These are phyloP conservation scores for Dictyostelium citrinum DNA, from an alignment of 78 protist genomes.

Conservation along the genomic window DNA sequence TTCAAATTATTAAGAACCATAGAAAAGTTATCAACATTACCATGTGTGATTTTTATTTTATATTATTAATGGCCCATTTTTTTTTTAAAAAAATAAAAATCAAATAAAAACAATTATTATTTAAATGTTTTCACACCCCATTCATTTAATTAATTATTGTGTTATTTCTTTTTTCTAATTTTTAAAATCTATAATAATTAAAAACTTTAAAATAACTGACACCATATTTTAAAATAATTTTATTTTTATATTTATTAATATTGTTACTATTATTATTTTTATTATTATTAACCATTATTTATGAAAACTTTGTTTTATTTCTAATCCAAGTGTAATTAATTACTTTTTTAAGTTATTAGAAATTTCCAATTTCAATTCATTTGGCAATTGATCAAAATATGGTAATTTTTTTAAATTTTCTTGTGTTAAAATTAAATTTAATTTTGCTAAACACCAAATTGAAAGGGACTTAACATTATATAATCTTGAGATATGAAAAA, in stretches of 20 bases:
- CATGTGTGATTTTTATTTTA: background rate
- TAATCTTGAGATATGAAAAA: slow-evolving; percentile 4
- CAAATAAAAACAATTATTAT: background rate
- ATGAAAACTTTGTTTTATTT: too few relatives aligned
- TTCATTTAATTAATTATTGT: background rate
- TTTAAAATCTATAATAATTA: too few relatives aligned
- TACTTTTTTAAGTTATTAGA: background rate
- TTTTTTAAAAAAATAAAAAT: background rate
- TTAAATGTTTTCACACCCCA: background rate
- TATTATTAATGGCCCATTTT: background rate
- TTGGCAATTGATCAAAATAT: background rate
- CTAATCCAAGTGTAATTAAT: background rate
- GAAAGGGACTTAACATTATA: background rate
- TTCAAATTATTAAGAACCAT: background rate
- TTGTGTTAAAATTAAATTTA: background rate
- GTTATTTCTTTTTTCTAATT: background rate
- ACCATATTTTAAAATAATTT: background rate
- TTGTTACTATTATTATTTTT: too few relatives aligned
- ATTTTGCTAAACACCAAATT: slow-evolving; percentile 23
- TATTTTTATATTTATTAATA: too few relatives aligned
- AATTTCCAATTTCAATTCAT: background rate
- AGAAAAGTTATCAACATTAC: background rate
- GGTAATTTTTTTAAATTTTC: background rate
- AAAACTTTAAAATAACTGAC: background rate
- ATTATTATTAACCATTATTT: too few relatives aligned